A percentile compares a stretch with the other conserved stretches of the same genome.
Evolutionary conservation across 352 stramenopile species (phyloP).

Genomic region (Stramenopiles sp.): DNA sequence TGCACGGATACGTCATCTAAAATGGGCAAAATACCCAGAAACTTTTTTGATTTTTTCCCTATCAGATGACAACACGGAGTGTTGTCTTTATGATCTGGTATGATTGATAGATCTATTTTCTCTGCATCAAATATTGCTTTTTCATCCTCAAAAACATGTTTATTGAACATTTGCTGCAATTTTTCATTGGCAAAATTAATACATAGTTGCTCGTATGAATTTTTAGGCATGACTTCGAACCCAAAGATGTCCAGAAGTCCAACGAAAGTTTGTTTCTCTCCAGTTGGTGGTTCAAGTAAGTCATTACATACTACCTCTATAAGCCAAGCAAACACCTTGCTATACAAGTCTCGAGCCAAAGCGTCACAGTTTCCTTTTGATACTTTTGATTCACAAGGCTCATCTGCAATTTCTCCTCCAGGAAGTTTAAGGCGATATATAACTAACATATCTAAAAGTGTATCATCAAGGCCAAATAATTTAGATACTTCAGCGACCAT

Average conservation of each 20-base stretch:
- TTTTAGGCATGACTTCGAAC: conserved; percentile 63
- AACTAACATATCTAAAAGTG: background rate
- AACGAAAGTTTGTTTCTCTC: conserved; percentile 9
- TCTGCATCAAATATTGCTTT: conserved; percentile 35
- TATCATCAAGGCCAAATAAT: conserved; percentile 6
- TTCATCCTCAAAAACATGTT: conserved; percentile 41
- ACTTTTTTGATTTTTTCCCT: conserved; percentile 25
- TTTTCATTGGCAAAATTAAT: conserved; percentile 54
- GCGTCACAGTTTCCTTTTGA: conserved; percentile 9
- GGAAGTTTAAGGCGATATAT: background rate
- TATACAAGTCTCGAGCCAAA: conserved; percentile 29
- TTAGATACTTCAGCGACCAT: background rate
- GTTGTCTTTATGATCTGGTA: conserved; percentile 43
- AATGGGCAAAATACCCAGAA: conserved; percentile 33
- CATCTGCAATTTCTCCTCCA: background rate
- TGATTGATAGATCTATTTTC: conserved; percentile 21
- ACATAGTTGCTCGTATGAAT: conserved; percentile 59
- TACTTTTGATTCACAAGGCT: background rate
- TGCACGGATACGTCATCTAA: conserved; percentile 28
- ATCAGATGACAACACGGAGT: conserved; percentile 19
- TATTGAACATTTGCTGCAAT: conserved; percentile 39
- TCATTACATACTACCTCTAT: conserved; percentile 22
- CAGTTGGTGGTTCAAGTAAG: conserved; percentile 9
- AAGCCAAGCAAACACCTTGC: conserved; percentile 70
- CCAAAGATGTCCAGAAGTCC: conserved; percentile 53